These are phyloP conservation scores for Pyrenophora seminiperda DNA, from an alignment of 2,329 filamentous ascomycete species.

Conservation along the genomic window DNA sequence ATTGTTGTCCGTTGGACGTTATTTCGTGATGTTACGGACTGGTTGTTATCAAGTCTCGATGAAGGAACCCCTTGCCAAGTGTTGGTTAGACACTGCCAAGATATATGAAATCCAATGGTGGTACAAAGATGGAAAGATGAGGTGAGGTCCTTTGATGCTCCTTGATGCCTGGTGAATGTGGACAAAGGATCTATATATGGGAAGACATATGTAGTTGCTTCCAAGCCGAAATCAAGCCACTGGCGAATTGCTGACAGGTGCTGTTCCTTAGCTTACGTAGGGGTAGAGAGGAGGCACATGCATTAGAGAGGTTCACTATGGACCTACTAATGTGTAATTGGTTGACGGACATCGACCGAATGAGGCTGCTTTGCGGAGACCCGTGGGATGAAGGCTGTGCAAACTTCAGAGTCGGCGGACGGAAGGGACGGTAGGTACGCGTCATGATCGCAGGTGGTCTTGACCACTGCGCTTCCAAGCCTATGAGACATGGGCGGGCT, in stretches of 20 bases:
- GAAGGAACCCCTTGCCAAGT: constrained; percentile 6
- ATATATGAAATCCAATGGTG: background rate
- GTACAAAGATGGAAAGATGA: background rate
- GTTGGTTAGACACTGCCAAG: background rate
- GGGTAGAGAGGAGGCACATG: background rate
- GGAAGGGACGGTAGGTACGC: constrained; percentile 28
- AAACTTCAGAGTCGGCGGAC: constrained; percentile 22
- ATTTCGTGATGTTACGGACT: no score
- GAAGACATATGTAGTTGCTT: background rate
- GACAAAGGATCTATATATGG: constrained; percentile 19
- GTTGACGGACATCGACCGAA: constrained; percentile 17
- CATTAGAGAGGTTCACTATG: no score
- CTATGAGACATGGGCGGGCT: constrained; percentile 9
- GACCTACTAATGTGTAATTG: background rate
- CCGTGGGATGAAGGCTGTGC: constrained; percentile 29
- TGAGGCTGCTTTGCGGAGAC: constrained; percentile 36
- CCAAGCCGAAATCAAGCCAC: constrained; percentile 5
- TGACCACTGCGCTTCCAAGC: constrained; percentile 9
- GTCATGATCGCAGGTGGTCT: constrained; percentile 32
- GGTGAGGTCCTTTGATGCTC: background rate
- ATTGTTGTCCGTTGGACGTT: constrained; percentile 3
- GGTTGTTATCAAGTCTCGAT: no score
- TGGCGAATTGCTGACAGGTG: constrained; percentile 9
- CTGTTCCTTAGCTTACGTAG: no score
- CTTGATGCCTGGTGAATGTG: constrained; percentile 10